phyloP scores from a whole-genome alignment of 2,329 filamentous ascomycete genomes.

The Ceratocystiopsis sp. region DNA sequence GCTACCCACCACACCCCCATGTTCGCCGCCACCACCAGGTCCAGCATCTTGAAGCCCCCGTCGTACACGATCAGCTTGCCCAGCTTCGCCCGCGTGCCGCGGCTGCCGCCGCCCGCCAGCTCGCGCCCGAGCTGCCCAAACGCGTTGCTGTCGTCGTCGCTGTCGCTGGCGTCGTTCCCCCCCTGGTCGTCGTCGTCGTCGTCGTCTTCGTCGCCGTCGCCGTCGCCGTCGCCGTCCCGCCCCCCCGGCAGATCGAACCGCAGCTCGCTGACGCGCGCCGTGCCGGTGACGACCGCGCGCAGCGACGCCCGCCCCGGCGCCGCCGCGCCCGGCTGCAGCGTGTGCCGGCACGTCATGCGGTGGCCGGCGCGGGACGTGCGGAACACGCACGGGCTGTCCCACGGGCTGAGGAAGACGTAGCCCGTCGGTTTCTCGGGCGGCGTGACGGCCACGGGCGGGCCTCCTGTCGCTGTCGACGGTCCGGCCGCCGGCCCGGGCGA shows the following conservation, averaged over 20 bases:
- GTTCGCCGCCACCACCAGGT: constrained; percentile 79
- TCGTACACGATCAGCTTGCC: constrained; percentile 83
- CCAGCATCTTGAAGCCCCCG: constrained; percentile 89
- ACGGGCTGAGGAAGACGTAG: constrained; percentile 70
- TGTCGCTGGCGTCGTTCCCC: constrained; percentile 13
- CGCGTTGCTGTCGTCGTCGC: constrained; percentile 21
- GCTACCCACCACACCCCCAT: constrained; percentile 87
- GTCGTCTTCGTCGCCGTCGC: constrained; percentile 23
- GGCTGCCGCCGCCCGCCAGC: constrained; percentile 68
- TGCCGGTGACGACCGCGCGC: constrained; percentile 17
- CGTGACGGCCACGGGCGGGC: too few species aligned
- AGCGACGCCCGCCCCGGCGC: constrained; percentile 6
- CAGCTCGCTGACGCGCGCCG: constrained; percentile 55
- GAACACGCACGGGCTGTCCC: constrained; percentile 79
- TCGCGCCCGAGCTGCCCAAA: constrained; percentile 59
- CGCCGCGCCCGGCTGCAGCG: constrained; percentile 22
- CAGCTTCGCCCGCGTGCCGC: constrained; percentile 76
- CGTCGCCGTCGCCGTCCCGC: constrained; percentile 2
- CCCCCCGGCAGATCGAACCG: constrained; percentile 66
- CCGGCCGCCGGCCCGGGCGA: too few species aligned
- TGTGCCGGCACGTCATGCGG: constrained; percentile 57
- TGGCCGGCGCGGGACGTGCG: constrained; percentile 59
- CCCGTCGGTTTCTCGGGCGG: constrained; percentile 37
- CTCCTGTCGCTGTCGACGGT: too few species aligned
- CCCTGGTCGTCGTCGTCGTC: constrained; percentile 17